phyloP scores from a whole-genome alignment of 805 yeast species.

The Kluyveromyces wickerhamii region DNA sequence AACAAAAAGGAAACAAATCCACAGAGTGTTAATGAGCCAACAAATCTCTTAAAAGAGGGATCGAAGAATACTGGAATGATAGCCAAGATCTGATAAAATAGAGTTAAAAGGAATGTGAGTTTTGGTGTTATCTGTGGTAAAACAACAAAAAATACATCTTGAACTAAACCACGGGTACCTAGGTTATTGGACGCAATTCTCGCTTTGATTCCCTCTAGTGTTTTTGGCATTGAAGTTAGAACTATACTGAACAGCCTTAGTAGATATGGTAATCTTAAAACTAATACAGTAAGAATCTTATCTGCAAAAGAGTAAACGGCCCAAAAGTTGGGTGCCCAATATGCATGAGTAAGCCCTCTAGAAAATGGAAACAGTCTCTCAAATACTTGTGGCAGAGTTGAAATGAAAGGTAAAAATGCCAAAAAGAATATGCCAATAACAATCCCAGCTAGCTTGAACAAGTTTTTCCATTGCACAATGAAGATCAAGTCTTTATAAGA shows the following conservation, averaged over 20 bases:
- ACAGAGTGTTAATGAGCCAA: slow-evolving; percentile 81
- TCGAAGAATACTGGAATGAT: slow-evolving; percentile 60
- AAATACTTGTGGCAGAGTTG: slow-evolving; percentile 57
- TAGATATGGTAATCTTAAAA: slow-evolving; percentile 35
- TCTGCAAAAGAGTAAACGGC: slow-evolving; percentile 84
- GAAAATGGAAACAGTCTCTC: slow-evolving; percentile 83
- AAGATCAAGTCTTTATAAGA: slow-evolving; percentile 28
- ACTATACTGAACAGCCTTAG: slow-evolving; percentile 32
- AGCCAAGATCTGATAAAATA: slow-evolving; percentile 78
- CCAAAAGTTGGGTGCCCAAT: slow-evolving; percentile 99
- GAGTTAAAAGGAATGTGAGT: slow-evolving; percentile 67
- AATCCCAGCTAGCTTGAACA: slow-evolving; percentile 52
- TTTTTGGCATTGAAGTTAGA: slow-evolving; percentile 28
- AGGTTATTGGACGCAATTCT: slow-evolving; percentile 31
- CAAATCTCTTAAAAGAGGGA: slow-evolving; percentile 70
- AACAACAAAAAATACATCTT: slow-evolving; percentile 76
- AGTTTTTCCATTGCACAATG: slow-evolving; percentile 45
- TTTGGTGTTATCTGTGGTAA: slow-evolving; percentile 76
- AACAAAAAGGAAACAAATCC: slow-evolving; percentile 86
- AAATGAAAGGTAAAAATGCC: slow-evolving; percentile 75
- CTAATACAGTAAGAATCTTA: slow-evolving; percentile 46
- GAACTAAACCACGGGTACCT: slow-evolving; percentile 82
- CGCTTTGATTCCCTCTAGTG: slow-evolving; percentile 24
- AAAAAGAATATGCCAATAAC: slow-evolving; percentile 53
- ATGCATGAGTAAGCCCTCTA: slow-evolving; percentile 93